Evolutionary conservation across 768 basidiomycete genomes (phyloP).

Genomic region (Boletus coccyginus): DNA sequence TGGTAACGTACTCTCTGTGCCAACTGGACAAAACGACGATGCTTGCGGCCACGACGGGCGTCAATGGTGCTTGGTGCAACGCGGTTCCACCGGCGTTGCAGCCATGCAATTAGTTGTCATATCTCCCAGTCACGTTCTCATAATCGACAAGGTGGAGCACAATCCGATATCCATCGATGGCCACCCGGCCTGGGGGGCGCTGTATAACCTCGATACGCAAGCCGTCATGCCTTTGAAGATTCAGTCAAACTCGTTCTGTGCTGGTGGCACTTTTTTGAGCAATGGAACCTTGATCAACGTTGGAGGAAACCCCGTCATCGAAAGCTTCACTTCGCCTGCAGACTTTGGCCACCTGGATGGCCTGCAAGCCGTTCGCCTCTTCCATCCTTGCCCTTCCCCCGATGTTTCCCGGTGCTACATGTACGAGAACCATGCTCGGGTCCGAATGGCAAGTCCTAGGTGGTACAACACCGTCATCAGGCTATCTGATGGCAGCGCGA

Average conservation of each 20-base stretch:
- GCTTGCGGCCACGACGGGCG: neutral
- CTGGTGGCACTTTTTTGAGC: slow-evolving; percentile 72
- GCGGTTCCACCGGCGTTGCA: slow-evolving; percentile 70
- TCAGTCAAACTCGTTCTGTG: slow-evolving; percentile 84
- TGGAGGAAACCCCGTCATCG: slow-evolving; percentile 79
- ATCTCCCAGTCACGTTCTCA: slow-evolving; percentile 64
- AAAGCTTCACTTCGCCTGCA: slow-evolving; percentile 56
- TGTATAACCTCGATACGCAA: slow-evolving; percentile 69
- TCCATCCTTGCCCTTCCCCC: slow-evolving; percentile 59
- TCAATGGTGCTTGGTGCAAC: slow-evolving; percentile 58
- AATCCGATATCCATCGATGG: slow-evolving; percentile 72
- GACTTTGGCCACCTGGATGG: slow-evolving; percentile 79
- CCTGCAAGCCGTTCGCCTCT: slow-evolving; percentile 67
- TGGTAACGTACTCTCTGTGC: neutral
- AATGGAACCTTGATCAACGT: slow-evolving; percentile 79
- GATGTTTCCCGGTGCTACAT: slow-evolving; percentile 53
- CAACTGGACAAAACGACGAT: neutral
- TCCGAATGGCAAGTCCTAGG: slow-evolving; percentile 74
- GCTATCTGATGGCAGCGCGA: slow-evolving; percentile 73
- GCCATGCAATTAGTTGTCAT: slow-evolving; percentile 77
- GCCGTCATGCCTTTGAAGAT: slow-evolving; percentile 58
- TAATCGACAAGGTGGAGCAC: slow-evolving; percentile 85
- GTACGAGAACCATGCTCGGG: slow-evolving; percentile 57
- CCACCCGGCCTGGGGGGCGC: slow-evolving; percentile 78
- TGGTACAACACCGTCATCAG: slow-evolving; percentile 79